A percentile compares a stretch with the other conserved stretches of the same genome.
Conservation (phyloP, 2,329 filamentous ascomycete genomes). For the Metarhizium rileyi region DNA sequence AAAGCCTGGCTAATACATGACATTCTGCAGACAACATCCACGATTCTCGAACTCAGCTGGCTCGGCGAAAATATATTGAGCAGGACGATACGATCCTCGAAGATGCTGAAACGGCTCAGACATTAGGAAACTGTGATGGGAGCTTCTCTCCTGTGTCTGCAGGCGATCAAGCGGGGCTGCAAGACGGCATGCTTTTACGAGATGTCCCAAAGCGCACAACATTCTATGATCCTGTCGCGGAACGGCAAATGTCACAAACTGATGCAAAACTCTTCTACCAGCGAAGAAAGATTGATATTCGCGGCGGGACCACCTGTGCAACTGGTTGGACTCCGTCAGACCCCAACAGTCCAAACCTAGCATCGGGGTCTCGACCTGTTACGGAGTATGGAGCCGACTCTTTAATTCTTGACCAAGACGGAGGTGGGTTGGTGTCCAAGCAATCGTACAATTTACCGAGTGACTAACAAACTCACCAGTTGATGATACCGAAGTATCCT, state of each 20-base stretch:
- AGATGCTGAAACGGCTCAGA: not conserved
- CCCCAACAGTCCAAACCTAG: conserved; percentile 37
- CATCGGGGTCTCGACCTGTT: conserved; percentile 23
- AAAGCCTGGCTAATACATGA: not conserved
- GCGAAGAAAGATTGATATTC: conserved; percentile 59
- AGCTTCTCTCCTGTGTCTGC: conserved; percentile 5
- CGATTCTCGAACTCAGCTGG: not conserved
- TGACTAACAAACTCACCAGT: conserved; percentile 8
- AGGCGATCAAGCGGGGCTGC: conserved; percentile 22
- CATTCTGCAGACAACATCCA: not conserved
- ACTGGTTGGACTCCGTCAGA: conserved; percentile 31
- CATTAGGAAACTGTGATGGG: not conserved
- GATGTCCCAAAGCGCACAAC: conserved; percentile 64
- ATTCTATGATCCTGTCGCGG: conserved; percentile 86
- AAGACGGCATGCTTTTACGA: conserved; percentile 50
- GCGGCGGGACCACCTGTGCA: conserved; percentile 19
- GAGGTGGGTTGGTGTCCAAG: conserved; percentile 11
- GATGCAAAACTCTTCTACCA: conserved; percentile 97
- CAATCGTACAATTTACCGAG: not conserved
- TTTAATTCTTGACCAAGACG: conserved; percentile 20
- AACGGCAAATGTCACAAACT: conserved; percentile 88
- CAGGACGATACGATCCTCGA: not conserved
- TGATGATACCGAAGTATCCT: conserved; percentile 4
- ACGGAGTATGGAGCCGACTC: conserved; percentile 29
- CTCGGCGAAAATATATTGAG: not conserved